Evolutionary conservation across 208 protist species (phyloP), one percentile per base, ranked within the genome.

Genomic region (Strigomonas culicis): DNA sequence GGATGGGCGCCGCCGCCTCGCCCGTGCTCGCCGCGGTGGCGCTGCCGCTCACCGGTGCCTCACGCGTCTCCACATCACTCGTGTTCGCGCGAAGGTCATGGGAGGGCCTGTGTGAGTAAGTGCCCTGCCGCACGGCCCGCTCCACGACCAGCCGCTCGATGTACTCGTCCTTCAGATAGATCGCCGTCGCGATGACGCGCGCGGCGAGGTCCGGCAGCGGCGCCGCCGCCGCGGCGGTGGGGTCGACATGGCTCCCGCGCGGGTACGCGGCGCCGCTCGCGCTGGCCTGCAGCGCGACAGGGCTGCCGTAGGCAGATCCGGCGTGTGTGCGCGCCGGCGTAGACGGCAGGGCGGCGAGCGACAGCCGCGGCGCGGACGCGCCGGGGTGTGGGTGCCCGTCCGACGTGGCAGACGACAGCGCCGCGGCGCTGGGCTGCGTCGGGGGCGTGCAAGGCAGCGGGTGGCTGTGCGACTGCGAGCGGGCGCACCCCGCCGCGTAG

Each of bases 161-260:
- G 65, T 95, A 95, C 51, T 95, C 89, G 65, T 95, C 89, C 59
- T 95, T 95, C 22, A 92, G 39, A 61, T 82, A 85, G 24, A 91
- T 74, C 11, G 77, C 84, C 0, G 82, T 72, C 34, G 75, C 80
- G 22, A 90, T 55, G 3, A 90, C 75, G 22, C 89, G 82, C 13
- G 80, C 77, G 6, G 87, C 82, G 2, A 94, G 74, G 64, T 91
- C 73, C 1, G 85, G 82, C 21, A 91, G 57, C 15, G 39, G 25
- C 11, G 3, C 19, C 3, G 39, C 8, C 10, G 15, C 39, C 4
- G 39, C 15, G 1, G 39, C 39, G 17, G 4, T 61, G 36, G 57
- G 39, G 39, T 44, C 39, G 4, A 17, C 39, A 19, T 44, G 13
- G 13, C 8, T 17, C 1, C 39, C 13, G 39, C 39, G 39, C 19